These are phyloP conservation scores for Emiliania huxleyi DNA, from an alignment of 78 protist species.

Conservation along the genomic window DNA sequence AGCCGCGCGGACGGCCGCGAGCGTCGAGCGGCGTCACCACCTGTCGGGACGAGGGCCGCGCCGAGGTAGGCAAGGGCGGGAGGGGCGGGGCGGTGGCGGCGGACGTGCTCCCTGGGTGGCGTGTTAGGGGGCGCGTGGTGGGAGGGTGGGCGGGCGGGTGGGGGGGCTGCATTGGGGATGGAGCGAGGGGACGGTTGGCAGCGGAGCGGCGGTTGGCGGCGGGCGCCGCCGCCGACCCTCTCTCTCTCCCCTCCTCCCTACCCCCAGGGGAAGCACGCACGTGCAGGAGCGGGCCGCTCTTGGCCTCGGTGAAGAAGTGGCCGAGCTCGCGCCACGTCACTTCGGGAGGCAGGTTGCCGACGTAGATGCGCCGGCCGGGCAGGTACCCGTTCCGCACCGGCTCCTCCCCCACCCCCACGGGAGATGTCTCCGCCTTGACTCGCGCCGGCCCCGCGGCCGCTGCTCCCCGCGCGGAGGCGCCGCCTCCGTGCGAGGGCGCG, in stretches of 20 bases:
- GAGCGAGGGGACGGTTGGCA: background rate
- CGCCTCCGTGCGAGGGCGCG: background rate
- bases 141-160: too few species aligned
- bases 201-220: too few species aligned
- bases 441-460: too few species aligned
- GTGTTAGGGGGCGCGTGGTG: too few species aligned
- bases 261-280: background rate
- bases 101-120: too few species aligned
- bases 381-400: background rate
- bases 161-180: too few species aligned
- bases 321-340: background rate
- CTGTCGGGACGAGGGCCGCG: too few species aligned
- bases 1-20: slow-evolving; percentile 5
- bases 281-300: background rate
- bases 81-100: too few species aligned
- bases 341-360: background rate
- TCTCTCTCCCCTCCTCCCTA: too few species aligned
- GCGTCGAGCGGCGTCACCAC: background rate
- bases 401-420: background rate
- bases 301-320: background rate
- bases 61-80: too few species aligned
- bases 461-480: too few species aligned
- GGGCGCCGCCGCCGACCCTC: too few species aligned
- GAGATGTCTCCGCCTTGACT: background rate
- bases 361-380: background rate